Base-by-base conservation (phyloP, 257 asterid species). In the Solanum etuberosum region DNA sequence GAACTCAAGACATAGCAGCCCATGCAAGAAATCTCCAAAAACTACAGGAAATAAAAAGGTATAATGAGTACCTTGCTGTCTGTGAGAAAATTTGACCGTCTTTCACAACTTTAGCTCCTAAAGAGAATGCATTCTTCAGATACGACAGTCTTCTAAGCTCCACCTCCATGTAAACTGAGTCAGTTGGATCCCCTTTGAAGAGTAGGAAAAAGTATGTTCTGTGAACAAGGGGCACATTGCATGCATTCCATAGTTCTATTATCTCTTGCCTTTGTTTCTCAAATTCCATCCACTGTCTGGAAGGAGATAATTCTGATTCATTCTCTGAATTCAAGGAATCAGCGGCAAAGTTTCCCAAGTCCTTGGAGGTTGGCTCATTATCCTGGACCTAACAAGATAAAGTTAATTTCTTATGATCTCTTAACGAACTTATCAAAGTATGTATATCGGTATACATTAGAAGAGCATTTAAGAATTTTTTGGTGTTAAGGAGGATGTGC, bases 111-210 rank as follows among this genome's bases (percentile, higher is more conserved):
- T 87, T 83, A 31, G 67, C 76, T 67, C 90, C 93, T 29, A 37
- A 59, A 67, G 92, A 88, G 70, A 89, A 85, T 20, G 93, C 48
- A 70, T 84, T 90, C 89, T 92, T 94, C 88, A 97, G 97, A 72
- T 91, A 97, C 9, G 97, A 85, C 37, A 97, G 91, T 38, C 99
- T 91, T 87, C 99, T 91, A 31, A 92, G 97, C 92, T 97, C 99
- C 73, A 97, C 99, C 86, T 96, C 98, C 94, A 97, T 78, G 93
- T 96, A 95, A 37, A 97, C 93, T 21, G 95, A 92, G 15, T 97
- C 99, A 3, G 98, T 90, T 81, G 95, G 98, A 87, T 97, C 99
- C 57, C 98, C 99, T 86, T 90, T 91, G 48, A 96, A 93, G 86
- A 97, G 97, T 40, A 95, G 88, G 91, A 89, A 92, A 83, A 97